These are phyloP conservation scores for Leucaena leucocephala DNA, from an alignment of 306 rosid genomes.

Conservation along the genomic window DNA sequence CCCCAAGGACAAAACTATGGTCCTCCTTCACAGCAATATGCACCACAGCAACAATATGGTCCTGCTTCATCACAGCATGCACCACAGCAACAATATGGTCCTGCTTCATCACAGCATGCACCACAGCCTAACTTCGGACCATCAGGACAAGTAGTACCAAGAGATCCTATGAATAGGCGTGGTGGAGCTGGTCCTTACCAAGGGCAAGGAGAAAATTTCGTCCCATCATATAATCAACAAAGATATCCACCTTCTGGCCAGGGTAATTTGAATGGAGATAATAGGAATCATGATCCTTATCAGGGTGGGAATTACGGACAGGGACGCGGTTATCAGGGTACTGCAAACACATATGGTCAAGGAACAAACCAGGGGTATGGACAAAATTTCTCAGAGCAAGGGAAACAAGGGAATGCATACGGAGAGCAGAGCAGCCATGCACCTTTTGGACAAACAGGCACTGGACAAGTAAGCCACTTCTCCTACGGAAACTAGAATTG, in stretches of 20 bases:
- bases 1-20: slow-evolving; percentile 49
- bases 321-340: slow-evolving; percentile 39
- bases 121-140: slow-evolving; percentile 46
- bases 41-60: slow-evolving; percentile 41
- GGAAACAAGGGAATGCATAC: slow-evolving; percentile 38
- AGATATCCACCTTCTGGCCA: slow-evolving; percentile 57
- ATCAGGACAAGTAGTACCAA: slow-evolving; percentile 55
- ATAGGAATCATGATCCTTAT: slow-evolving; percentile 33
- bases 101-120: slow-evolving; percentile 39
- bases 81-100: slow-evolving; percentile 47
- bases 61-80: slow-evolving; percentile 27
- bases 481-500: background rate
- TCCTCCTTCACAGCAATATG: slow-evolving; percentile 41
- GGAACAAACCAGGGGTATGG: slow-evolving; percentile 35
- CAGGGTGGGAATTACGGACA: slow-evolving; percentile 41
- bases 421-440: slow-evolving; percentile 42
- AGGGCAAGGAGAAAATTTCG: slow-evolving; percentile 37
- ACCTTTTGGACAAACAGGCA: slow-evolving; percentile 42
- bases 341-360: slow-evolving; percentile 14
- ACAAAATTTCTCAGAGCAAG: background rate
- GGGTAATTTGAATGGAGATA: slow-evolving; percentile 43
- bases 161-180: slow-evolving; percentile 45
- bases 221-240: slow-evolving; percentile 58
- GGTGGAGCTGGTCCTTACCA: slow-evolving; percentile 50
- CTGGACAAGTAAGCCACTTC: slow-evolving; percentile 38